These are phyloP conservation scores for Paramecium biaurelia DNA, from an alignment of 73 alveolate genomes.

Conservation along the genomic window DNA sequence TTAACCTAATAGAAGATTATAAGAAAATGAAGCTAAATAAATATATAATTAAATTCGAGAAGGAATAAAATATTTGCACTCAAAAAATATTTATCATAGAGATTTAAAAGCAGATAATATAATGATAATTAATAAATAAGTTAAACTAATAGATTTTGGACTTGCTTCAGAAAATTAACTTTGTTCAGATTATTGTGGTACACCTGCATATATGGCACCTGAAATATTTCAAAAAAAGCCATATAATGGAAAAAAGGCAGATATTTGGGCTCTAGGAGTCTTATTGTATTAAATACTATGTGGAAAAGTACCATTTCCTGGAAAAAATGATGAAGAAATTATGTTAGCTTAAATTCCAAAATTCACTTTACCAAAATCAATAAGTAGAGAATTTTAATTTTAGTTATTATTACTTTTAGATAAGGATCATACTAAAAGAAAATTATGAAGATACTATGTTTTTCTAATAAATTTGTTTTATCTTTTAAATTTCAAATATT, in stretches of 20 bases:
- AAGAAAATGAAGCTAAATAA: slow-evolving; percentile 65
- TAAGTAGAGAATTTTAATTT: not conserved
- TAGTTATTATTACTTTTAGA: not conserved
- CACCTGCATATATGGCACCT: slow-evolving; percentile 39
- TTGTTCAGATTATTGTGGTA: slow-evolving; percentile 55
- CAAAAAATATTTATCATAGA: slow-evolving; percentile 69
- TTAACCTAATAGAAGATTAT: slow-evolving; percentile 52
- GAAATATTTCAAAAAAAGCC: not conserved
- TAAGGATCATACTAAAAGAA: not conserved
- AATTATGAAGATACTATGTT: not conserved
- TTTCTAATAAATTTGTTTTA: not conserved
- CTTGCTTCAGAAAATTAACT: not conserved
- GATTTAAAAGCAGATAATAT: slow-evolving; percentile 73
- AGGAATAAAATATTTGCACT: slow-evolving; percentile 76
- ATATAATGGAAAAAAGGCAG: slow-evolving; percentile 19
- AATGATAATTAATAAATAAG: not conserved
- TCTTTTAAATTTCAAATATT: not conserved
- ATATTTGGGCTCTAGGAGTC: slow-evolving; percentile 55
- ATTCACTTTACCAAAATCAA: not conserved
- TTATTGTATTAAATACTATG: not conserved
- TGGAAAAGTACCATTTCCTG: slow-evolving; percentile 54
- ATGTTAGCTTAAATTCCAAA: not conserved
- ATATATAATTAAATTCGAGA: slow-evolving; percentile 22
- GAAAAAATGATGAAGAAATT: slow-evolving; percentile 59
- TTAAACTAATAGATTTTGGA: slow-evolving; percentile 32